These are phyloP conservation scores for Plasmodium gallinaceum DNA, from an alignment of 169 alveolate genomes.

Conservation along the genomic window DNA sequence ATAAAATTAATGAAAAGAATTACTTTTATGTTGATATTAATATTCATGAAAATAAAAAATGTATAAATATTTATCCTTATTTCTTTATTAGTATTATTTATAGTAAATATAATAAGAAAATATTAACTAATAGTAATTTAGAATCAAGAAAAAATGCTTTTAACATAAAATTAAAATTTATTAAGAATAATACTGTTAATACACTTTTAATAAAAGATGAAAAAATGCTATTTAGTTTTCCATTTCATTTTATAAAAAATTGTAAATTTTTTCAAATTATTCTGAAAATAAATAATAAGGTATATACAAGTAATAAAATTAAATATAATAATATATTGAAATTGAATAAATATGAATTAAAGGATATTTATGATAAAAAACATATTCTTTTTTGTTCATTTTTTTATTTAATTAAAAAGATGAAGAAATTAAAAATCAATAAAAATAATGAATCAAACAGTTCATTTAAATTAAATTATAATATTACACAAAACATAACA, in stretches of 20 bases:
- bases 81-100: slow-evolving; percentile 10
- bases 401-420: slow-evolving; percentile 12
- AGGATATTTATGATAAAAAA: slow-evolving; percentile 14
- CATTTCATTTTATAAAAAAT: slow-evolving; percentile 27
- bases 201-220: slow-evolving; percentile 17
- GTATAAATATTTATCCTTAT: slow-evolving; percentile 27
- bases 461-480: neutral
- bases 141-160: neutral
- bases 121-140: no score
- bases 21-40: slow-evolving; percentile 22
- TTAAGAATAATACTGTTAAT: slow-evolving; percentile 4
- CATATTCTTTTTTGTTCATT: slow-evolving; percentile 10
- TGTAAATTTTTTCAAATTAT: slow-evolving; percentile 46
- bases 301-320: slow-evolving; percentile 34
- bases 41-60: slow-evolving; percentile 22
- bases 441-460: neutral
- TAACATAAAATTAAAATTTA: slow-evolving; percentile 23
- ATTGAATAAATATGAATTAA: slow-evolving; percentile 4
- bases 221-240: slow-evolving; percentile 21
- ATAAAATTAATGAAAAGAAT: slow-evolving; percentile 12
- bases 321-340: slow-evolving; percentile 22
- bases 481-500: neutral
- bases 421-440: neutral
- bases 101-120: slow-evolving; percentile 7
- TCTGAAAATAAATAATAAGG: slow-evolving; percentile 1